Evolutionary conservation across 352 stramenopile genomes (phyloP).

Genomic region (Phytopythium mirpurense): DNA sequence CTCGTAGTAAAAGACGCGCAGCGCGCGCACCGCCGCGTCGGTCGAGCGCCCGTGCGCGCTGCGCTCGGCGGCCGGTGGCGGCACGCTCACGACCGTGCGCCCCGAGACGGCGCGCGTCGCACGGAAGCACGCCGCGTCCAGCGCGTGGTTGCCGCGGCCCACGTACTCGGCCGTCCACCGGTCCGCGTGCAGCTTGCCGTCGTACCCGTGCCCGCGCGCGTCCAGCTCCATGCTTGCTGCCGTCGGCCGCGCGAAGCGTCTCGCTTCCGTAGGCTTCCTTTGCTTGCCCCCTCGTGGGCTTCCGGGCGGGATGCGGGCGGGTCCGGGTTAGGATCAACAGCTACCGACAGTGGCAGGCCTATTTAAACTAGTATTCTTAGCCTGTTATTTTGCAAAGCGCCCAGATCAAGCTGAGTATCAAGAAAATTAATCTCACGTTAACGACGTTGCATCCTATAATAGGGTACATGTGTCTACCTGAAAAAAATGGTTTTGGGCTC

Average conservation of each 20-base stretch:
- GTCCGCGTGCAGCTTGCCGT: constrained; percentile 54
- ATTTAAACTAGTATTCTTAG: too few relatives aligned
- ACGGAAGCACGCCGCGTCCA: constrained; percentile 50
- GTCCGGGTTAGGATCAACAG: too few relatives aligned
- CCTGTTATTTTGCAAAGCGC: too few relatives aligned
- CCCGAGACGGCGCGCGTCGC: constrained; percentile 16
- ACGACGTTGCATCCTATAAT: too few relatives aligned
- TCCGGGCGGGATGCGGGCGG: too few relatives aligned
- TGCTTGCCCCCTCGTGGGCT: too few relatives aligned
- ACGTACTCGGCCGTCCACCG: constrained; percentile 53
- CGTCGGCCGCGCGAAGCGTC: too few relatives aligned
- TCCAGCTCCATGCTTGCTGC: constrained; percentile 24
- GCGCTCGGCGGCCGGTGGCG: background rate
- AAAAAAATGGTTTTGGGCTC: too few relatives aligned
- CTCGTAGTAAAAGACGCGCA: constrained; percentile 57
- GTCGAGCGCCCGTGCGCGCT: background rate
- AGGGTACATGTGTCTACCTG: too few relatives aligned
- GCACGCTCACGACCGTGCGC: constrained; percentile 1
- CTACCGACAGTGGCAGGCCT: too few relatives aligned
- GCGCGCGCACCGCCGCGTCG: background rate
- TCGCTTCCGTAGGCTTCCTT: background rate
- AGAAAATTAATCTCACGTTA: too few relatives aligned
- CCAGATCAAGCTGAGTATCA: too few relatives aligned
- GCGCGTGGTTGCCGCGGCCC: constrained; percentile 37
- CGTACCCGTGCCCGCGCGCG: constrained; percentile 29